Base-by-base conservation (phyloP, 139 green algal species). In the Picochlorum sp. region DNA sequence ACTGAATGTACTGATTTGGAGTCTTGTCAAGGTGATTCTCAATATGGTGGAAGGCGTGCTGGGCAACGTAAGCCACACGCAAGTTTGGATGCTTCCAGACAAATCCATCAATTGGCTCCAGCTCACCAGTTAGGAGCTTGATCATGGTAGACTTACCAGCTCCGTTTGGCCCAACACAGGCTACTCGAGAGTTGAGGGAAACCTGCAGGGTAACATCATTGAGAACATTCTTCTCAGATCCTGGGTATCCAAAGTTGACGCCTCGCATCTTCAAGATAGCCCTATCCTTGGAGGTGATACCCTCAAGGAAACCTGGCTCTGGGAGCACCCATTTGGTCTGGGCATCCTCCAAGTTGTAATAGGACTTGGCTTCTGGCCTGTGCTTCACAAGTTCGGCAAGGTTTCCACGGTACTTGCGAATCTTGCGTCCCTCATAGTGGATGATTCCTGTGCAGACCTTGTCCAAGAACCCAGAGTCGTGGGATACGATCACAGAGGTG, bases 1-100 rank as follows among this genome's bases (percentile, higher is more conserved):
- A 96, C 73, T 85, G 71, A 74, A 96, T 94, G 79, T 96, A 96
- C 81, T 95, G 45, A 22, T 57, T 55, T n/a, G 53, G 62, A 40
- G 53, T 64, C 33, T 57, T 68, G 13, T 64, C 62, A 57, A 69
- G 31, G 37, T 69, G 62, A 5, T 41, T 55, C 55, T 96, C 89
- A 16, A 96, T 77, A 74, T 95, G 88, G 79, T 95, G 88, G 77
- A 96, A 95, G 5, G 89, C 88, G 12, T 96, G 88, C 85, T 96
- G 89, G 14, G 89, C 89, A 14, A 96, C 88, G 64, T 96, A 96
- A 32, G 89, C 89, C 37, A 95, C 87, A 50, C 89, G 85, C 75
- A 93, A 70, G 78, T 92, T 94, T 62, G 88, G 88, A 76, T 96
- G 89, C 75, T 84, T 82, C 83, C 85, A 93, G 18, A 89, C 77